Base-by-base conservation (phyloP, 768 basidiomycete genomes). In the Lyophyllum decastes region DNA sequence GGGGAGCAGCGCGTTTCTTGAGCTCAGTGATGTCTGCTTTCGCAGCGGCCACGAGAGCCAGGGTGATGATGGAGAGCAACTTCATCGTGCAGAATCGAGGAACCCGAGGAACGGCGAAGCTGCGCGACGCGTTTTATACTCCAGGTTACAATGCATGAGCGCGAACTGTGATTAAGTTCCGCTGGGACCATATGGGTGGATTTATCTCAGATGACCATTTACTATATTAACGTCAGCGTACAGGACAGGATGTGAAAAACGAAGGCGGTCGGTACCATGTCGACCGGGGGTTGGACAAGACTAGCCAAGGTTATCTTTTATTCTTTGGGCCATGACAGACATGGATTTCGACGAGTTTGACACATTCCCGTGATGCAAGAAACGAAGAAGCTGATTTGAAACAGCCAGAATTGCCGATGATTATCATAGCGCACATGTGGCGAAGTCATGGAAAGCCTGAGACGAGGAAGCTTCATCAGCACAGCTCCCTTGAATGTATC, bases 1-100 rank as follows among this genome's bases (percentile, higher is more conserved):
- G 64, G 38, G 78, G 81, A 9, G 67, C 44, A 6, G 78, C 73
- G n/a, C n/a, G n/a, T n/a, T n/a, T n/a, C n/a, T n/a, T n/a, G n/a
- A n/a, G n/a, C n/a, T n/a, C n/a, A n/a, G n/a, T n/a, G n/a, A n/a
- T n/a, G n/a, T n/a, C n/a, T n/a, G n/a, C n/a, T n/a, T 52, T 52
- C 12, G 47, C 55, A 26, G 61, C 19, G 8, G 58, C 58, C 12
- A 51, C 59, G 24, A 65, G 50, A 50, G 61, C 60, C 38, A 64
- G 59, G 26, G 59, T 57, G 24, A 60, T 19, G n/a, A 51, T 19
- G 12, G 61, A 61, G 19, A 60, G 50, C 17, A 64, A 60, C 60
- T 56, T 66, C 65, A 66, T 62, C 55, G 53, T 57, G 8, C 16
- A 46, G 12, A 33, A 27, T 19, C 8, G 19, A 27, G 46, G 11